phyloP scores from a whole-genome alignment of 148 eudicot genomes.

The Diospyros lotus region DNA sequence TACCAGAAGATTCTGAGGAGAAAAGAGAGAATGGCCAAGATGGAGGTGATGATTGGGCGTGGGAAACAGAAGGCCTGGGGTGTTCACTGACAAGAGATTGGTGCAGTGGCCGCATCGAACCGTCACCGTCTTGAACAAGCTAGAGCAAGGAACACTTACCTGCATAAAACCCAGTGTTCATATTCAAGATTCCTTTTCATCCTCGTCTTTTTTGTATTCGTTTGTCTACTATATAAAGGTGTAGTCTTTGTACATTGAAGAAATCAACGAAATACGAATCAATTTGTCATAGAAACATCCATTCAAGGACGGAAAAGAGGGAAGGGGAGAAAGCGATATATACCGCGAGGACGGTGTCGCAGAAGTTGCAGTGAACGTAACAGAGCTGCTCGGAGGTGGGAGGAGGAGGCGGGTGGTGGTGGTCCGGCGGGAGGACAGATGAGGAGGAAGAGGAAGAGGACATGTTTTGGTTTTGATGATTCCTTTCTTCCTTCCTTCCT shows the following conservation, averaged over 20 bases:
- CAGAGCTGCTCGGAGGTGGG: slow-evolving; percentile 85
- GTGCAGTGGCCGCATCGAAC: slow-evolving; percentile 97
- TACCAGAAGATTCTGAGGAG: slow-evolving; percentile 88
- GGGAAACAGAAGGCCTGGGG: slow-evolving; percentile 62
- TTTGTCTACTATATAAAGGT: too few relatives aligned
- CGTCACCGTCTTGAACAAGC: slow-evolving; percentile 91
- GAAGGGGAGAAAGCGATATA: slow-evolving; percentile 1
- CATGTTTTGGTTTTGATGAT: slow-evolving; percentile 8
- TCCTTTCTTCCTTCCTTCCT: background rate
- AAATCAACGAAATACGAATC: too few relatives aligned
- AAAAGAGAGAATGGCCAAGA: slow-evolving; percentile 48
- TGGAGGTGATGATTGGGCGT: slow-evolving; percentile 50
- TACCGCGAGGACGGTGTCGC: slow-evolving; percentile 97
- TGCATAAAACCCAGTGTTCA: slow-evolving; percentile 10
- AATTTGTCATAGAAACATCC: too few relatives aligned
- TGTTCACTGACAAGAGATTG: slow-evolving; percentile 73
- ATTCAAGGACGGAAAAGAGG: background rate
- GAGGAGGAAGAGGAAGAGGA: slow-evolving; percentile 48
- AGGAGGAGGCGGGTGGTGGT: slow-evolving; percentile 24
- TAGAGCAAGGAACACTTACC: slow-evolving; percentile 96
- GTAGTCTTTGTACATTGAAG: too few relatives aligned
- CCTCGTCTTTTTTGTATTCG: too few relatives aligned
- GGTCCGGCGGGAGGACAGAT: slow-evolving; percentile 61
- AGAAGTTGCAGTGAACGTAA: slow-evolving; percentile 77
- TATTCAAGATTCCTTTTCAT: too few relatives aligned